These are phyloP conservation scores for Plasmodium inui DNA, from an alignment of 169 alveolate genomes.

Conservation along the genomic window DNA sequence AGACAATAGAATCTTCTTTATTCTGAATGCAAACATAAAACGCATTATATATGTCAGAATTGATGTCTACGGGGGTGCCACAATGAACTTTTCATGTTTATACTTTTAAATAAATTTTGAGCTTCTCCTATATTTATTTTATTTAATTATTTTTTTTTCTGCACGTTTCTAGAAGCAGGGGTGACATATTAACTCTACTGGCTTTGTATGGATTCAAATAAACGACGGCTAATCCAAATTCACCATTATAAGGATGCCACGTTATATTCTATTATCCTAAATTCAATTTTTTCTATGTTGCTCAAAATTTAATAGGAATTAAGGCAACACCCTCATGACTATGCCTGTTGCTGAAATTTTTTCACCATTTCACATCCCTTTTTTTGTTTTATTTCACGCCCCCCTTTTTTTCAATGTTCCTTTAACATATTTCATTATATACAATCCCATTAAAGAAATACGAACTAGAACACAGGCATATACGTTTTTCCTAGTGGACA, in stretches of 20 bases:
- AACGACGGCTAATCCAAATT: background rate
- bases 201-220: background rate
- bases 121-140: background rate
- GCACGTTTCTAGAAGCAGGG: background rate
- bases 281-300: background rate
- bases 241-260: background rate
- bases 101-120: background rate
- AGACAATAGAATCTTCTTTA: background rate
- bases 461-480: background rate
- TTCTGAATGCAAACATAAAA: background rate
- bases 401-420: background rate
- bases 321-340: background rate
- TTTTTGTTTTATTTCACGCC: background rate
- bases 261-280: background rate
- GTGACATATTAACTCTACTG: background rate
- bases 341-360: background rate
- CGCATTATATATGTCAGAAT: background rate
- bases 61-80: background rate
- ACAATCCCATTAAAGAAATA: background rate
- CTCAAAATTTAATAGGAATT: background rate
- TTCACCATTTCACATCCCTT: background rate
- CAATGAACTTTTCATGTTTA: conserved; percentile 1
- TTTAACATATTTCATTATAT: background rate
- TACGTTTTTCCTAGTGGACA: background rate
- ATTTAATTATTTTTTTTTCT: background rate